Base-by-base conservation (phyloP, 306 rosid genomes). In the Cicer bijugum region DNA sequence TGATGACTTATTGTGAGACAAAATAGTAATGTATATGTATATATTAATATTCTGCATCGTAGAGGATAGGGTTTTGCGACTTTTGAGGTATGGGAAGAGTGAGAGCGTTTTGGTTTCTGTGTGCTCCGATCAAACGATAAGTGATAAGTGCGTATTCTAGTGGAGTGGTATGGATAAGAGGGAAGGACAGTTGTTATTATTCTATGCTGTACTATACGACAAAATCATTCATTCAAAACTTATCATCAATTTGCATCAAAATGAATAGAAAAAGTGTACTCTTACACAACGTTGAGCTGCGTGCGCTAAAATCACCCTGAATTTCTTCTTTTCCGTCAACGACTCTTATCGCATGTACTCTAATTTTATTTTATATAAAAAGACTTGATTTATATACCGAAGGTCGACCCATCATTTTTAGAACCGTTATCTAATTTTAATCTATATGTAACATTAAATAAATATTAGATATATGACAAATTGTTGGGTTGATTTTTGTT, bases 61-160 rank as follows among this genome's bases (percentile, higher is more conserved):
- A 28, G 0, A 28, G 80, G 84, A 75, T 81, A 81, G 77, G 81
- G 69, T 52, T 51, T 20, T 69, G 69, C 44, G 77, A 75, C 73
- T 80, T 67, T 69, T 75, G 73, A 37, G 84, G 69, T 10, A 28
- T 40, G 17, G 69, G 53, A 62, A 19, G 46, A 44, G 74, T 39
- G 47, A 55, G 66, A 42, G 28, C 9, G 28, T 8, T 58, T 40
- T 39, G 69, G 71, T 59, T 59, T 80, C 68, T 69, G 84, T 80
- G 72, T 69, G 73, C 50, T 46, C 33, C 9, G 50, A 39, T 63
- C n/a, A 58, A 67, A 53, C 68, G 84, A 81, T 81, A 81, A 81
- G 81, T 81, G 81, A 75, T 81, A 75, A 81, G 84, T 52, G 81
- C 77, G 70, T 69, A n/a, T 75, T 69, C 55, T 69, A 62, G 69